Evolutionary conservation across 805 yeast genomes (phyloP), one percentile per base, ranked within the genome.

Genomic region (Yamadazyma olivae): DNA sequence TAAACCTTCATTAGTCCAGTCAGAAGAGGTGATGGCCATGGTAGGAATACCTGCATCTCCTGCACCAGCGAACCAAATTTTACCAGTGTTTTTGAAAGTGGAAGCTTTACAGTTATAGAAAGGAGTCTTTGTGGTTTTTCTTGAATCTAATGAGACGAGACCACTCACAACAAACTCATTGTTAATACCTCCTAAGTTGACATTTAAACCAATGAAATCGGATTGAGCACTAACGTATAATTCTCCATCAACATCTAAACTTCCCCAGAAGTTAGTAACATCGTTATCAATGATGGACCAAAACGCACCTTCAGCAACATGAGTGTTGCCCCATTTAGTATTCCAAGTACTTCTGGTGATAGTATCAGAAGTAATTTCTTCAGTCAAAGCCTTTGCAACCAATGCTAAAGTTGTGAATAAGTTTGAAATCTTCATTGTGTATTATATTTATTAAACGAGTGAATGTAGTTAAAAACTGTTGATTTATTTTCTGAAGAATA

Each of bases 201-300:
- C 49, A 26, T 40, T 45, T 25, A 53, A 50, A 17, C 53, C 51
- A 37, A 44, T 33, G 4, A 46, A 32, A 14, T 44, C 39, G 9
- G 46, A 39, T 23, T 47, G 35, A 17, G 51, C 42, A 6, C 54
- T 45, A 18, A 57, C 43, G 27, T 48, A 59, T 30, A 56, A 51
- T 10, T 44, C 54, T 34, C 60, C 61, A 19, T 51, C 41, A 22
- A 44, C 45, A 28, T 40, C 33, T 15, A 59, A 39, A 30, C 38
- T 39, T 27, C 66, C 64, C 24, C 45, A 39, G 23, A 57, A 42
- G 19, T 41, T 41, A 13, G 54, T 44, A 27, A 43, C 27, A n/a
- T 50, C 48, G 29, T 51, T 54, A 35, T 54, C 42, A 27, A 57
- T 46, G 32, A 58, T 49, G 10, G 64, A 55, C 50, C 56, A 57